These are phyloP conservation scores for Coprinellus micaceus DNA, from an alignment of 768 basidiomycete genomes.

Conservation along the genomic window DNA sequence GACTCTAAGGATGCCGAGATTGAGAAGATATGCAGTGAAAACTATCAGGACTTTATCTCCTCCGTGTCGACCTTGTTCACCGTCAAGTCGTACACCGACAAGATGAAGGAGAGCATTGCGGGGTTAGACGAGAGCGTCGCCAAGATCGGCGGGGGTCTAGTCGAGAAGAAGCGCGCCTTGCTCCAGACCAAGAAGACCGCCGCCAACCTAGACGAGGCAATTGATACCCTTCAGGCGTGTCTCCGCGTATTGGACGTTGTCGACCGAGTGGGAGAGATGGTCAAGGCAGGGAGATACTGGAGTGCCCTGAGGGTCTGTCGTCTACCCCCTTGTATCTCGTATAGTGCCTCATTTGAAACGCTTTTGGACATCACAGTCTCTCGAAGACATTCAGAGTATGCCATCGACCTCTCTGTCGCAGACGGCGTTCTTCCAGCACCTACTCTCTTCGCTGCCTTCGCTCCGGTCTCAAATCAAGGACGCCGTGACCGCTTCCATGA, in stretches of 20 bases:
- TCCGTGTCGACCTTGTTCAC: constrained; percentile 96
- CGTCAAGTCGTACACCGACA: constrained; percentile 94
- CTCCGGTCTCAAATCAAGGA: constrained; percentile 86
- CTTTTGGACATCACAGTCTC: constrained; percentile 54
- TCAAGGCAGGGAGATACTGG: constrained; percentile 92
- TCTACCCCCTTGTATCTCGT: constrained; percentile 29
- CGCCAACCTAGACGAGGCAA: constrained; percentile 91
- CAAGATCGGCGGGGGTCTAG: constrained; percentile 80
- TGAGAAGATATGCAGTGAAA: constrained; percentile 91
- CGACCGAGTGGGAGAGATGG: constrained; percentile 88
- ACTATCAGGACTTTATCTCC: constrained; percentile 96
- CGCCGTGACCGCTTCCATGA: constrained; percentile 90
- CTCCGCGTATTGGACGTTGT: constrained; percentile 90
- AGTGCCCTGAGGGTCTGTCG: constrained; percentile 86
- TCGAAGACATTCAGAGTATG: constrained; percentile 92
- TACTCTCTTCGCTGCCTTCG: constrained; percentile 89
- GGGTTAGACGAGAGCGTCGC: constrained; percentile 85
- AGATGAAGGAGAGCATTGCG: constrained; percentile 88
- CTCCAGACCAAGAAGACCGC: constrained; percentile 91
- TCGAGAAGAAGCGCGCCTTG: constrained; percentile 90
- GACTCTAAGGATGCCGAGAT: constrained; percentile 95
- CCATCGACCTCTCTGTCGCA: constrained; percentile 85
- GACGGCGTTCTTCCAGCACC: constrained; percentile 89
- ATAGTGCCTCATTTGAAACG: constrained; percentile 27
- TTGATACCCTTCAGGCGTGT: constrained; percentile 92